Percentiles rank a stretch among this genome's conserved stretches.
Conservation (phyloP, 2,329 filamentous ascomycete genomes). For the Diaporthe caulivora region DNA sequence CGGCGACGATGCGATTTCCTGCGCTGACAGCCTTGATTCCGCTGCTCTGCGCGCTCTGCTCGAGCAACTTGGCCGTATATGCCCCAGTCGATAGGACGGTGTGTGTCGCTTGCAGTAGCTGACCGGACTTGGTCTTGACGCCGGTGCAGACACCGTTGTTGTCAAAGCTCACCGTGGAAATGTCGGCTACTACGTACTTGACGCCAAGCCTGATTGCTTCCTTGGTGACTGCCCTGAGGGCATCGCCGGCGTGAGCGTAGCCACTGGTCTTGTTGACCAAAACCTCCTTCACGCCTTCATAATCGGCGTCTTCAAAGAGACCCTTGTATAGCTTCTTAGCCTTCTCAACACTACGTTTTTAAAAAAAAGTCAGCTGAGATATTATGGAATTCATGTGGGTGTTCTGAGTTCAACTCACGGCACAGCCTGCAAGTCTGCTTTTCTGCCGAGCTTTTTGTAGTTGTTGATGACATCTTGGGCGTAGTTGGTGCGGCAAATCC, state of each 20-base stretch:
- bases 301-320: constrained; percentile 71
- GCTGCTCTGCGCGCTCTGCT: constrained; percentile 61
- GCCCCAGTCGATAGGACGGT: constrained; percentile 69
- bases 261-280: constrained; percentile 72
- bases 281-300: constrained; percentile 69
- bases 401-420: constrained; percentile 43
- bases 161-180: constrained; percentile 61
- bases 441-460: constrained; percentile 59
- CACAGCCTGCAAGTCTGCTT: constrained; percentile 56
- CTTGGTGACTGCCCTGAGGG: constrained; percentile 66
- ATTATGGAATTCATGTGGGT: background rate
- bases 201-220: constrained; percentile 67
- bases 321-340: constrained; percentile 66
- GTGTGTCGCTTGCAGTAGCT: constrained; percentile 60
- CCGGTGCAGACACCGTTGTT: constrained; percentile 59
- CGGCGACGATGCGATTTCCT: constrained; percentile 67
- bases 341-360: constrained; percentile 52
- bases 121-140: constrained; percentile 60
- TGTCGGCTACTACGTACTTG: constrained; percentile 68
- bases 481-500: constrained; percentile 64
- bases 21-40: constrained; percentile 62
- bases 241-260: constrained; percentile 73
- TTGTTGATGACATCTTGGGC: constrained; percentile 65
- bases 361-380: background rate
- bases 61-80: constrained; percentile 68